Base-by-base conservation (phyloP, 2,329 filamentous ascomycete species). In the Septoria petroselini region DNA sequence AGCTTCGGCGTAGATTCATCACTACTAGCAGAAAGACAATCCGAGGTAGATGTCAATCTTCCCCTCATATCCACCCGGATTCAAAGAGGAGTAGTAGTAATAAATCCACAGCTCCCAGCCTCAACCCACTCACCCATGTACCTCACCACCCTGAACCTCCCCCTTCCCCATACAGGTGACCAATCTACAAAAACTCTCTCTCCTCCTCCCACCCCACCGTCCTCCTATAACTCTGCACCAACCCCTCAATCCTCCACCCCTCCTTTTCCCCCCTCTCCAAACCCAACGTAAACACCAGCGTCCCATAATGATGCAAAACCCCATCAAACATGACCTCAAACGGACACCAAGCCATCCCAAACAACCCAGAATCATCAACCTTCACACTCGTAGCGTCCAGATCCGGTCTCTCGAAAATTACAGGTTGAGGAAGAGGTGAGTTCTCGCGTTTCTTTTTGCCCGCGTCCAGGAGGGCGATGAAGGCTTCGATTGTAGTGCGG, bases 321-420 rank as follows among this genome's bases (percentile, higher is more conserved):
- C 54, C 57, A 52, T 57, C 57, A 48, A 59, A 59, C 2, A 52
- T 57, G 35, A 59, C 57, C 2, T 30, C 39, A 23, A 59, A 59
- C 9, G 57, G 57, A 49, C 50, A 44, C 54, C 54, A 57, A 2
- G 54, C 54, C 35, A 23, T 40, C 6, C 41, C 57, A 47, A 59
- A 59, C 12, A 55, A 33, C 2, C n/a, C n/a, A n/a, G n/a, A n/a
- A n/a, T 14, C 29, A 49, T 59, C 57, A 3, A 55, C 41, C 19
- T 41, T 52, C 7, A 59, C 37, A 33, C 55, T 49, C 38, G 57
- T 59, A 1, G 21, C 31, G 3, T 53, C 47, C 23, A 59, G 18
- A 39, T 55, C 52, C 4, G 57, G 52, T 4, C 37, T 37, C 43
- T 59, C 57, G 19, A 53, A 38, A 2, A 57, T 44, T 2, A n/a